Conservation (phyloP, 768 basidiomycete genomes). For the Russula olivacea region DNA sequence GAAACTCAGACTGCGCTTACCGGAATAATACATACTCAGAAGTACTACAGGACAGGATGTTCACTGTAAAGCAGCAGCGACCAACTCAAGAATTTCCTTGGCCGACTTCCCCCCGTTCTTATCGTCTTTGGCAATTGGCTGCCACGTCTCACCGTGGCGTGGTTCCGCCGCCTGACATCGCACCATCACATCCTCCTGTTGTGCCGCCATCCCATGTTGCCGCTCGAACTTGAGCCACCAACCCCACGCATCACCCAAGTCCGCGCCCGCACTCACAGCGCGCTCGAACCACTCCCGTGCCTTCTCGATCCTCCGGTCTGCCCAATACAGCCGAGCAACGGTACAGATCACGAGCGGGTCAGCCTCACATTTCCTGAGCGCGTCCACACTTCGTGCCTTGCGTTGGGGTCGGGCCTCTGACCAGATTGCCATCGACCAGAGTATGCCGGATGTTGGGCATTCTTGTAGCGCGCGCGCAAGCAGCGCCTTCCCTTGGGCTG, state of each 20-base stretch:
- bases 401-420: slow-evolving; percentile 82
- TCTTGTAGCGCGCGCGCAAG: slow-evolving; percentile 81
- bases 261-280: slow-evolving; percentile 59
- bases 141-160: slow-evolving; percentile 82
- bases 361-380: slow-evolving; percentile 86
- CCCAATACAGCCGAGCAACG: slow-evolving; percentile 91
- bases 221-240: slow-evolving; percentile 98
- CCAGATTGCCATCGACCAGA: slow-evolving; percentile 94
- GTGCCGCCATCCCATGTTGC: slow-evolving; percentile 78
- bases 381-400: slow-evolving; percentile 86
- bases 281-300: slow-evolving; percentile 91
- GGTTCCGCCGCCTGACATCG: slow-evolving; percentile 76
- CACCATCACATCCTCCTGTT: slow-evolving; percentile 61
- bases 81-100: slow-evolving; percentile 63
- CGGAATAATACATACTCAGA: neutral
- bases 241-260: slow-evolving; percentile 87
- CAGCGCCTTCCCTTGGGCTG: slow-evolving; percentile 81
- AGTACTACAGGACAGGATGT: neutral
- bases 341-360: slow-evolving; percentile 84
- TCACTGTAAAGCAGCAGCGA: slow-evolving; percentile 43
- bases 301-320: slow-evolving; percentile 91
- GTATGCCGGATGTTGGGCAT: slow-evolving; percentile 78
- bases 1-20: too few relatives aligned
- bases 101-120: slow-evolving; percentile 60
- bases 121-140: slow-evolving; percentile 75